Evolutionary conservation across 768 basidiomycete species (phyloP), one percentile per base, ranked within the genome.

Genomic region (Myochromella boudieri): DNA sequence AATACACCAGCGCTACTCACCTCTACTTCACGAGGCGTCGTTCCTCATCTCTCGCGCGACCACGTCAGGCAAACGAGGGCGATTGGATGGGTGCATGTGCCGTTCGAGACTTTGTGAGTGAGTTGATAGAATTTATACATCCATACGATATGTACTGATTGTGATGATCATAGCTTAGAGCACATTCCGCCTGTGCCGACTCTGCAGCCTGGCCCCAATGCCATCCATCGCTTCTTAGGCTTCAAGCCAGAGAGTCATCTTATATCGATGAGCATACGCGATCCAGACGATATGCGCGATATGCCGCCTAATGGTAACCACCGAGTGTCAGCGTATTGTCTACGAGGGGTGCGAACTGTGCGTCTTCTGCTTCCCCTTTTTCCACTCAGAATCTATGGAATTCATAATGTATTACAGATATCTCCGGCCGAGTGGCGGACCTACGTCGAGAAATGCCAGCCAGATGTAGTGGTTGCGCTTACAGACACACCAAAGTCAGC

Each of bases 61-160:
- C 79, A 87, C 46, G 63, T 74, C 18, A 56, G 58, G 15, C 52
- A 54, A 22, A 77, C 77, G 1, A 54, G 65, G 7, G 72, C 80
- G 1, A 75, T 88, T 25, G 72, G 63, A 47, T 87, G 85, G 78
- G 63, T 87, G 0, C 76, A 86, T 49, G 67, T 91, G 0, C 81
- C 89, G 0, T 91, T 91, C 57, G 90, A 92, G 65, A 76, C 82
- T 15, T 92, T 91, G 90, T 91, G 65, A 78, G 84, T 75, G 20
- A 7, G 15, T 21, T 15, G 21, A 37, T 11, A 28, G 37, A n/a
- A 17, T 41, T 34, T 27, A 29, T 54, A 15, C 32, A 4, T 34
- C 14, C n/a, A 6, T 34, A 7, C 18, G 14, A 6, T 12, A 34
- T 6, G 5, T 6, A 14, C 14, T 34, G 18, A 6, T 34, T n/a